Conservation (phyloP, 805 yeast species). For the Candida koratica region DNA sequence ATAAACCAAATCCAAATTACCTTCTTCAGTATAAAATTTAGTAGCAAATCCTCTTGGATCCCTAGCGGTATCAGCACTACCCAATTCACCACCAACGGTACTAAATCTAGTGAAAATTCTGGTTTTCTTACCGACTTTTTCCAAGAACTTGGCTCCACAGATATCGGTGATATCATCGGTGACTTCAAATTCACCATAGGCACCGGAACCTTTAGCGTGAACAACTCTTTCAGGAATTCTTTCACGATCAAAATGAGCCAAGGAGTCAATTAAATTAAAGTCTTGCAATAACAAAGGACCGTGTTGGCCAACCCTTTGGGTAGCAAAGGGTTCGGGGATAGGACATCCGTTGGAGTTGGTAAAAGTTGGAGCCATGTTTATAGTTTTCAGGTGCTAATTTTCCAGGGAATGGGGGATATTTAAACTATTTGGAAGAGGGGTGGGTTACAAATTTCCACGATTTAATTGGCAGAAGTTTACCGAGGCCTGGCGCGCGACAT, state of each 20-base stretch:
- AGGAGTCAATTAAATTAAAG: conserved; percentile 70
- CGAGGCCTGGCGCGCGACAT: conserved; percentile 6
- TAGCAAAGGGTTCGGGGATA: conserved; percentile 69
- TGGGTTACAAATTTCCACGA: conserved; percentile 6
- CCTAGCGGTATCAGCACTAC: conserved; percentile 78
- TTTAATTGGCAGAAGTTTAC: conserved; percentile 7
- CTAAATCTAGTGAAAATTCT: conserved; percentile 72
- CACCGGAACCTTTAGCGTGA: conserved; percentile 93
- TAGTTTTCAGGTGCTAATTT: neutral
- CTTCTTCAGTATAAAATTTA: conserved; percentile 79
- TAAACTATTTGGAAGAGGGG: conserved; percentile 2
- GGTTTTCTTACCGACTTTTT: conserved; percentile 75
- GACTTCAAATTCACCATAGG: conserved; percentile 80
- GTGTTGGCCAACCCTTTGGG: conserved; percentile 68
- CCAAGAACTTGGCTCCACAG: conserved; percentile 66
- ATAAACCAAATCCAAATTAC: conserved; percentile 79
- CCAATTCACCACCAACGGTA: conserved; percentile 83
- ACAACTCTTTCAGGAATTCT: conserved; percentile 91
- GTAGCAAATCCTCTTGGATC: conserved; percentile 85
- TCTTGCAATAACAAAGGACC: conserved; percentile 84
- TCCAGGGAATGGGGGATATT: neutral
- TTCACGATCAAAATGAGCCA: conserved; percentile 87
- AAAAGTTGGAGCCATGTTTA: conserved; percentile 50
- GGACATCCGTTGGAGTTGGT: conserved; percentile 77
- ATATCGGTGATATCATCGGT: conserved; percentile 80